phyloP scores from a whole-genome alignment of 306 rosid genomes.

The Castanea sativa region DNA sequence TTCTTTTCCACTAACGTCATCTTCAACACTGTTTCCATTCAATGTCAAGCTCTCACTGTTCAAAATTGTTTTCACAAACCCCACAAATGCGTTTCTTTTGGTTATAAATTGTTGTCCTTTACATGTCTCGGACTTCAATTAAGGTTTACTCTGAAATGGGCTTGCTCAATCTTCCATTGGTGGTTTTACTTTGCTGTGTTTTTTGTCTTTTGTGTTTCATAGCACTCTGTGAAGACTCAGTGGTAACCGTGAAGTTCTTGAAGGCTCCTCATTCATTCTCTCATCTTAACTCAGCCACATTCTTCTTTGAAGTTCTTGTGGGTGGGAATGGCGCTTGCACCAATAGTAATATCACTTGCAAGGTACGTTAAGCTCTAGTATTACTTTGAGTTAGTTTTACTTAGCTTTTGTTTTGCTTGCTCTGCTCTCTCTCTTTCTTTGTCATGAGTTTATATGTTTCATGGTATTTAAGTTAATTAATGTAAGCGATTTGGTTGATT shows the following conservation, averaged over 20 bases:
- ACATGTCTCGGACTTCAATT: not conserved
- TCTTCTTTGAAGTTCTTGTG: conserved; percentile 54
- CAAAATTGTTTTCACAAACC: conserved; percentile 14
- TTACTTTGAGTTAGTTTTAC: not conserved
- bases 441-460: not conserved
- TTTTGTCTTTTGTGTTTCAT: conserved; percentile 37
- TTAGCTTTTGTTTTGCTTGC: not conserved
- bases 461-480: not conserved
- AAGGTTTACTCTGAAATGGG: conserved; percentile 42
- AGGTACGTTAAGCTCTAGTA: conserved; percentile 39
- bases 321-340: conserved; percentile 37
- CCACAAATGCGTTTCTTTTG: conserved; percentile 28
- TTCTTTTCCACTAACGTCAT: conserved; percentile 12
- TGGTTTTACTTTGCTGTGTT: conserved; percentile 36
- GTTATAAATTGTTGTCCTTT: conserved; percentile 19
- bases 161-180: conserved; percentile 29
- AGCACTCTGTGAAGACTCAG: conserved; percentile 42
- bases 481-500: not conserved
- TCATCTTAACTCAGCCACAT: conserved; percentile 65
- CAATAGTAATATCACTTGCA: conserved; percentile 68
- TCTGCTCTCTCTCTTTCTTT: not conserved
- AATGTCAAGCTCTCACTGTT: conserved; percentile 17
- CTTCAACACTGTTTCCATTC: not conserved
- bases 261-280: conserved; percentile 74
- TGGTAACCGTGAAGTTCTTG: conserved; percentile 59